Evolutionary conservation across 2,329 filamentous ascomycete genomes (phyloP).

Genomic region (Exutisphaerella laricina): DNA sequence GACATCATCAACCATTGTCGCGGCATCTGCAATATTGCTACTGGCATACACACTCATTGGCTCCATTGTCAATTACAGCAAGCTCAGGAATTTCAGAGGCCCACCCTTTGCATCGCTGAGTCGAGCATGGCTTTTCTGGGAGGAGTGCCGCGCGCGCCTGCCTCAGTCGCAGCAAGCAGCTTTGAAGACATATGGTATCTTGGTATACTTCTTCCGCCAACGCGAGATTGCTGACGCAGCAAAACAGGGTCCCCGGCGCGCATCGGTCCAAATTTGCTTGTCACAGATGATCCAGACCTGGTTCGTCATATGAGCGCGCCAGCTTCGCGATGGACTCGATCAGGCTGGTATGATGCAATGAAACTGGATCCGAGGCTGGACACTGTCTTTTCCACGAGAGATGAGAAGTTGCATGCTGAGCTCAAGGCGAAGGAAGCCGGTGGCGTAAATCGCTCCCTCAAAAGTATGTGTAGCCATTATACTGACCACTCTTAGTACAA

Average conservation of each 20-base stretch:
- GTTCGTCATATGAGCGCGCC: constrained; percentile 42
- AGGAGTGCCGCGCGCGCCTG: constrained; percentile 20
- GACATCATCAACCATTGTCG: neutral
- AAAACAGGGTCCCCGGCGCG: constrained; percentile 38
- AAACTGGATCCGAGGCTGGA: constrained; percentile 51
- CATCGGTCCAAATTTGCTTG: constrained; percentile 46
- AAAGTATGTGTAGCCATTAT: neutral
- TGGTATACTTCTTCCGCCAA: neutral
- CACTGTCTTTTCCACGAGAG: constrained; percentile 49
- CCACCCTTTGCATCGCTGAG: constrained; percentile 23
- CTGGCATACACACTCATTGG: constrained; percentile 18
- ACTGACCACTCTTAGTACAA: constrained; percentile 42
- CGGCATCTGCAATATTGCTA: constrained; percentile 9
- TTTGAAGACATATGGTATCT: constrained; percentile 26
- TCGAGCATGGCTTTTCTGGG: constrained; percentile 28
- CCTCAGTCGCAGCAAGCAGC: constrained; percentile 21
- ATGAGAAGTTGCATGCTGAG: constrained; percentile 45
- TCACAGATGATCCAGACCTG: constrained; percentile 47
- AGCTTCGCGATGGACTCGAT: constrained; percentile 27
- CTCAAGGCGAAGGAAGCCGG: constrained; percentile 48
- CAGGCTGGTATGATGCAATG: constrained; percentile 45
- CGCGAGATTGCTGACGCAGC: constrained; percentile 5
- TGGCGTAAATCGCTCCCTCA: constrained; percentile 37
- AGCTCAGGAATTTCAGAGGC: constrained; percentile 26
- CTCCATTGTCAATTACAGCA: constrained; percentile 22